Evolutionary conservation across 805 yeast species (phyloP).

Genomic region (Myxozyma nipponensis): DNA sequence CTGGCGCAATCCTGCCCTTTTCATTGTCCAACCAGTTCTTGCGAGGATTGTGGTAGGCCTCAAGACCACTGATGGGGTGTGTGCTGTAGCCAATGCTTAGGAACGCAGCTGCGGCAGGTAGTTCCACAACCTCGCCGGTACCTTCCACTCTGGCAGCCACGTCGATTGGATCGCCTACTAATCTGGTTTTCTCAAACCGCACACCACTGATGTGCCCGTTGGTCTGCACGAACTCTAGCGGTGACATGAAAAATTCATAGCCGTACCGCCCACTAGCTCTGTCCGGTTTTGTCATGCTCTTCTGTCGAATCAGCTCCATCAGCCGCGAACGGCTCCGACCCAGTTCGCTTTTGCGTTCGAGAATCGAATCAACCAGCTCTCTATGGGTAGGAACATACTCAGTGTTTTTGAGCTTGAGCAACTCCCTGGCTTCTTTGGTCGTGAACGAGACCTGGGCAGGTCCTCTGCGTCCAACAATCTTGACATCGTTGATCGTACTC

Average conservation of each 20-base stretch:
- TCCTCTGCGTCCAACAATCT: slow-evolving; percentile 83
- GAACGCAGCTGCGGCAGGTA: slow-evolving; percentile 61
- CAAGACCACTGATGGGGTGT: slow-evolving; percentile 55
- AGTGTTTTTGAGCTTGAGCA: slow-evolving; percentile 58
- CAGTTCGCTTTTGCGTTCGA: slow-evolving; percentile 33
- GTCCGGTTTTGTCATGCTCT: slow-evolving; percentile 39
- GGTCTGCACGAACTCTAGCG: slow-evolving; percentile 47
- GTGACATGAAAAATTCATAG: slow-evolving; percentile 65
- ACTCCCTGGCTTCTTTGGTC: slow-evolving; percentile 84
- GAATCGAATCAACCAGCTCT: slow-evolving; percentile 34
- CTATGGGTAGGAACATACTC: slow-evolving; percentile 48
- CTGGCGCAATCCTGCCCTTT: slow-evolving; percentile 30
- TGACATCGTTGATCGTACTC: slow-evolving; percentile 59
- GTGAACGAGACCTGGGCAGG: slow-evolving; percentile 70
- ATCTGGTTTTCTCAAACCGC: slow-evolving; percentile 36
- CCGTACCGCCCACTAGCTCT: slow-evolving; percentile 47
- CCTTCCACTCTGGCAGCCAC: slow-evolving; percentile 38
- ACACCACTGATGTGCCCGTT: neutral
- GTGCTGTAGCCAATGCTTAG: slow-evolving; percentile 83
- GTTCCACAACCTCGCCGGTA: slow-evolving; percentile 37
- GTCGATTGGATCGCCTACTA: slow-evolving; percentile 43
- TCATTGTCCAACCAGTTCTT: slow-evolving; percentile 35
- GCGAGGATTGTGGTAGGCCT: slow-evolving; percentile 45
- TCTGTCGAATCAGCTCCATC: slow-evolving; percentile 55
- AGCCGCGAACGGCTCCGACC: slow-evolving; percentile 62